Base-by-base conservation (phyloP, 2,329 filamentous ascomycete genomes). In the Aspergillus arachidicola region DNA sequence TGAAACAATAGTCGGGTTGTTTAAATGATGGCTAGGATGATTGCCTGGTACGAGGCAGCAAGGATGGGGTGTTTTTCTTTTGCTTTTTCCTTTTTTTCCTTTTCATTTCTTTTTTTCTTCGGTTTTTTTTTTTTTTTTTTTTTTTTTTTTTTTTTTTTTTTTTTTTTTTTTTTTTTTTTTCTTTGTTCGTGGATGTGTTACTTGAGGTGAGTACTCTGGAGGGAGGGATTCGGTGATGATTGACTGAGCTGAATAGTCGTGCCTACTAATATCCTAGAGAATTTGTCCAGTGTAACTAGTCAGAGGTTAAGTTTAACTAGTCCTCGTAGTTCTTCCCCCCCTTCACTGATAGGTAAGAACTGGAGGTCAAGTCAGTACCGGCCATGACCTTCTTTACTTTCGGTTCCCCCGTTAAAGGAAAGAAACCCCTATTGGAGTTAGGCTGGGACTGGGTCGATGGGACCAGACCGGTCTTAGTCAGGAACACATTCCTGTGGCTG, bases 221-320 rank as follows among this genome's bases (percentile, higher is more conserved):
- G 16, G 36, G 36, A n/a, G 36, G 36, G 6, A 19, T 41, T 41
- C 16, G 36, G 36, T 41, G 36, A 19, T 41, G 36, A 41, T 41
- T 41, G 36, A 41, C 2, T 1, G 36, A 41, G 9, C 16, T 9
- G 36, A 41, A 19, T 16, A n/a, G 36, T 19, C 16, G 36, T 19
- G 36, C 19, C 36, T 41, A 19, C 36, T 41, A 41, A 41, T 19
- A 41, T 41, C 19, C 36, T 41, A n/a, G 36, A 19, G 45, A 21
- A 46, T 48, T 43, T 45, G 43, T 45, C 43, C 43, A 45, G 45
- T 28, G 45, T 48, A 26, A 51, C 48, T 51, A 51, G 28, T 32
- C 28, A 9, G 28, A 51, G 48, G 48, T 51, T 51, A 51, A 51
- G 48, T 51, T 51, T 51, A 51, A 51, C 48, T 51, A 51, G 48